Conservation (phyloP, 169 alveolate species). For the Sarcocystis neurona region DNA sequence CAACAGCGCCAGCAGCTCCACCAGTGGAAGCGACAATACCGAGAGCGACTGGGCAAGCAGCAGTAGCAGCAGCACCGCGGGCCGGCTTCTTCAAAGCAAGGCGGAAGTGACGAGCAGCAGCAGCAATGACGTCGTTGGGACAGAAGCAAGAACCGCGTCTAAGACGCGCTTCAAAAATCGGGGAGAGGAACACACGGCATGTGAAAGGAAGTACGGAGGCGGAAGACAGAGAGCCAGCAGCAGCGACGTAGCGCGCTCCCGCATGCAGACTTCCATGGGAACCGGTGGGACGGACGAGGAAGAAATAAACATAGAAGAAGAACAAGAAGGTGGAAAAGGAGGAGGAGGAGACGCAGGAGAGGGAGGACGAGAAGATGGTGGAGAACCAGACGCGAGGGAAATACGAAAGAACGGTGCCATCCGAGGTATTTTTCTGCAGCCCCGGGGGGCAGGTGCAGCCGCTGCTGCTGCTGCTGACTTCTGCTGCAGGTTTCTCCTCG, state of each 20-base stretch:
- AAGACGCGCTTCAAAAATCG: neutral
- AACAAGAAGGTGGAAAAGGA: neutral
- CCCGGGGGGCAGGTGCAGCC: constrained; percentile 5
- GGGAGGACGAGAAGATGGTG: neutral
- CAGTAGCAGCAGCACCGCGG: constrained; percentile 1
- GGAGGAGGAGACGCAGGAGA: neutral
- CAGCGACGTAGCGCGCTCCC: neutral
- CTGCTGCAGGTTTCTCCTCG: constrained; percentile 43
- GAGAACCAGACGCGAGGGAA: neutral
- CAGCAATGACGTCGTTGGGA: constrained; percentile 15
- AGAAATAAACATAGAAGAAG: neutral
- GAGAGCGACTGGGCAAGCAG: neutral
- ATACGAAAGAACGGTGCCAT: no score
- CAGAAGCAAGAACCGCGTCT: constrained; percentile 10
- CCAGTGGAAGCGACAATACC: neutral
- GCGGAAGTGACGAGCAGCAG: neutral
- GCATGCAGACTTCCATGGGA: constrained; percentile 16
- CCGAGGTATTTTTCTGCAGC: no score
- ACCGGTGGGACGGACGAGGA: constrained; percentile 20
- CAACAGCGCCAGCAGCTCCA: neutral
- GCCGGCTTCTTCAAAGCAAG: neutral
- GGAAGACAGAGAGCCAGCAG: neutral
- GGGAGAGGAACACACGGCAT: neutral
- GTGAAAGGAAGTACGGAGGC: constrained; percentile 1
- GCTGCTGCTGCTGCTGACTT: neutral